These are phyloP conservation scores for Passalora sequoiae DNA, from an alignment of 2,329 filamentous ascomycete genomes.

Conservation along the genomic window DNA sequence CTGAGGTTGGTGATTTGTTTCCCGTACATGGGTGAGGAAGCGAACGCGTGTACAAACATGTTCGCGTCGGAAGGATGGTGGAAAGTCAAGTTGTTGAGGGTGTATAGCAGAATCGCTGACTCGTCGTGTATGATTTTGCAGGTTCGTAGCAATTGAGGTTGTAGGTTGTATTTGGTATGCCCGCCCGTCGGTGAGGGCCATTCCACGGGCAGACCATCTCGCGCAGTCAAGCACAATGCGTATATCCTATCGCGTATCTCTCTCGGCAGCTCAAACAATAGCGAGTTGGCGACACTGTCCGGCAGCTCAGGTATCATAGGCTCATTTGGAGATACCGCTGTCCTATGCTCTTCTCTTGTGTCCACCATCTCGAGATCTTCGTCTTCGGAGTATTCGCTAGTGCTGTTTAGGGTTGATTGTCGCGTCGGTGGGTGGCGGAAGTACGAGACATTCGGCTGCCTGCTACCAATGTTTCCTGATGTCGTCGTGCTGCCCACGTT, in stretches of 20 bases:
- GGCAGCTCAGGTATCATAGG: slow-evolving; percentile 27
- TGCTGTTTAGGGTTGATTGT: slow-evolving; percentile 21
- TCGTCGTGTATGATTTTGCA: slow-evolving; percentile 32
- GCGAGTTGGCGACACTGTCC: slow-evolving; percentile 27
- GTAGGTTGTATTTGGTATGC: slow-evolving; percentile 18
- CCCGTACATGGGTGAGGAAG: slow-evolving; percentile 18
- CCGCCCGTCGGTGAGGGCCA: slow-evolving; percentile 28
- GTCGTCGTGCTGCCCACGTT: slow-evolving; percentile 17
- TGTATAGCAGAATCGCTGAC: slow-evolving; percentile 34
- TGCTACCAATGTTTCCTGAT: slow-evolving; percentile 7
- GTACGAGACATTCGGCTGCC: slow-evolving; percentile 17
- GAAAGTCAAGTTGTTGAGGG: slow-evolving; percentile 33
- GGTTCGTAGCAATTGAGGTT: slow-evolving; percentile 31
- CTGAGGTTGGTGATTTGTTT: slow-evolving; percentile 24
- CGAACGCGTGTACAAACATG: slow-evolving; percentile 35
- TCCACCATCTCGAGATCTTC: slow-evolving; percentile 25
- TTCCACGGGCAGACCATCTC: slow-evolving; percentile 25
- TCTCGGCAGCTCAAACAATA: slow-evolving; percentile 33
- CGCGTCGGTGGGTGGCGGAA: slow-evolving; percentile 15
- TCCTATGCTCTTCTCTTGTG: slow-evolving; percentile 2
- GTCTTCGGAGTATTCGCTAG: slow-evolving; percentile 25
- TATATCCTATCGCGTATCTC: slow-evolving; percentile 36
- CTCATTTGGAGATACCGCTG: slow-evolving; percentile 11
- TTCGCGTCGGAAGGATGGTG: slow-evolving; percentile 37
- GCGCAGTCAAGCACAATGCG: slow-evolving; percentile 28